Evolutionary conservation across 805 yeast genomes (phyloP), one percentile per base, ranked within the genome.

Genomic region (Candida methanosorbosa): DNA sequence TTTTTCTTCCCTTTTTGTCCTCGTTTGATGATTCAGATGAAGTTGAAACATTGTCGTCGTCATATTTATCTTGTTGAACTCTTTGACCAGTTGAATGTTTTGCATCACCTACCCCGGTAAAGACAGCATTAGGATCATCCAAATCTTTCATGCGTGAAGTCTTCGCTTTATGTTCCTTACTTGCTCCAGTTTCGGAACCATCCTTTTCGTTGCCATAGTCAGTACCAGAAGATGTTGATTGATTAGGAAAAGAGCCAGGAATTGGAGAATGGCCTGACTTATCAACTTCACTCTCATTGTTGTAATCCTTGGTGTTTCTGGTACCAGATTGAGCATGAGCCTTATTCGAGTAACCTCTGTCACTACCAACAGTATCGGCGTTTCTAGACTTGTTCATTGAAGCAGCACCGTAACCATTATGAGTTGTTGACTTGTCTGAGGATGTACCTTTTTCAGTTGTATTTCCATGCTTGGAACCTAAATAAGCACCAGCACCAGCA

Each of bases 181-280:
- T 36, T 5, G 39, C 28, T 19, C 35, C 33, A 29, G 27, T 7
- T 15, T 32, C 30, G 3, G 37, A 15, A 15, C 29, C 33, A 17
- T 22, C 31, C 16, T 11, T 23, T 5, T 17, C 27, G 9, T n/a
- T 25, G 5, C 4, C 21, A 25, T 11, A 9, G 23, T 21, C 23
- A 21, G 8, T 21, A 21, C 23, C 23, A 11, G 8, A 11, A 21
- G 8, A 11, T 21, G 23, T 11, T 21, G 11, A 8, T 21, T n/a
- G n/a, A n/a, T n/a, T n/a, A n/a, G n/a, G n/a, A n/a, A 11, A 9
- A 9, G 23, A 21, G 11, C 23, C 23, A 21, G 23, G 11, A 11
- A 9, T 9, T 21, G 8, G 23, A 21, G 23, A 11, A 9, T 21
- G 23, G 11, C 23, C 11, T 9, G 23, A 21, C 8, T 11, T 11